These are phyloP conservation scores for Diutina rugosa DNA, from an alignment of 1,139 yeast genomes.

Conservation along the genomic window DNA sequence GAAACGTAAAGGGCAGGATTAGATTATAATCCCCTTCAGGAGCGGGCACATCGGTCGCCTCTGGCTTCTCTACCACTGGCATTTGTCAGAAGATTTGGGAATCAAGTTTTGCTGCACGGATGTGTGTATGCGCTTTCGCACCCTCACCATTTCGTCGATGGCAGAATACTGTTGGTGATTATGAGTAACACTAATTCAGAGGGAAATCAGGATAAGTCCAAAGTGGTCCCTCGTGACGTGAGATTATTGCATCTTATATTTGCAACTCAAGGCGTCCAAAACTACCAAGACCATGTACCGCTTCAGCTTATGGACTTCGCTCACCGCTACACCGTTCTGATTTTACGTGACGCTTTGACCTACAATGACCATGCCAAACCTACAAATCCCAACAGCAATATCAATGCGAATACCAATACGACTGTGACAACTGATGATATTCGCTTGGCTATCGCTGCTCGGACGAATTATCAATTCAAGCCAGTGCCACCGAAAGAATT, in stretches of 20 bases:
- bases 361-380: slow-evolving; percentile 66
- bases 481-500: slow-evolving; percentile 94
- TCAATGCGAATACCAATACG: slow-evolving; percentile 22
- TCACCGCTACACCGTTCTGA: slow-evolving; percentile 74
- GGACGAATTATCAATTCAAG: slow-evolving; percentile 88
- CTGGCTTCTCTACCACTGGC: background rate
- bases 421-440: slow-evolving; percentile 78
- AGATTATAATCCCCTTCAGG: background rate
- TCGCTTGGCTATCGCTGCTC: slow-evolving; percentile 82
- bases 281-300: slow-evolving; percentile 92
- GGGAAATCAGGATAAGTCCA: background rate
- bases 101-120: background rate
- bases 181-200: background rate
- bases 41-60: background rate
- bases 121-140: background rate
- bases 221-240: slow-evolving; percentile 71
- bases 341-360: slow-evolving; percentile 76
- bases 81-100: background rate
- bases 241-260: slow-evolving; percentile 77
- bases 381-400: slow-evolving; percentile 12
- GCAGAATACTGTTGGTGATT: background rate
- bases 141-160: background rate
- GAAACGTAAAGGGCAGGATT: background rate
- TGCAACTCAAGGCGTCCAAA: slow-evolving; percentile 87
- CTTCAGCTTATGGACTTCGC: slow-evolving; percentile 95